Evolutionary conservation across 2,329 filamentous ascomycete species (phyloP).

Genomic region (Thermoascus crustaceus): DNA sequence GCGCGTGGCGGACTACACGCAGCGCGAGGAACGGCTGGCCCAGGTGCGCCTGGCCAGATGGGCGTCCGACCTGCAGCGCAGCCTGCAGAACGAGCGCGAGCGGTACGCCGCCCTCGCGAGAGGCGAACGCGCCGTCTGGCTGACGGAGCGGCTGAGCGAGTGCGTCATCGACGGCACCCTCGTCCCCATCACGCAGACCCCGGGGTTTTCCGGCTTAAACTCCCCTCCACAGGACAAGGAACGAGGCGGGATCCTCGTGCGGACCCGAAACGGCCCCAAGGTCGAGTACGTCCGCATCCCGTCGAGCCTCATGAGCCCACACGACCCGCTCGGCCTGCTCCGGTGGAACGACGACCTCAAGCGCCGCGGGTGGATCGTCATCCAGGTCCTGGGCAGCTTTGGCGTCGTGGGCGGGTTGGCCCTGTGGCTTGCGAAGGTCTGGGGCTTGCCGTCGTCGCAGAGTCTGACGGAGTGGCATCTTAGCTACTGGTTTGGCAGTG

Average conservation of each 20-base stretch:
- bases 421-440: slow-evolving; percentile 49
- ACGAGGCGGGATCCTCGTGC: slow-evolving; percentile 16
- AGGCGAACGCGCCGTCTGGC: slow-evolving; percentile 60
- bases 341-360: slow-evolving; percentile 59
- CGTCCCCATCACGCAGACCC: slow-evolving; percentile 42
- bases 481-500: slow-evolving; percentile 13
- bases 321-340: slow-evolving; percentile 74
- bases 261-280: slow-evolving; percentile 16
- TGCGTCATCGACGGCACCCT: slow-evolving; percentile 59
- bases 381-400: slow-evolving; percentile 67
- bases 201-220: slow-evolving; percentile 19
- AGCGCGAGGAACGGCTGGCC: slow-evolving; percentile 53
- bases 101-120: slow-evolving; percentile 57
- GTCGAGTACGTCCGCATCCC: slow-evolving; percentile 25
- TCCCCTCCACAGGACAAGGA: slow-evolving; percentile 18
- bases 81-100: slow-evolving; percentile 63
- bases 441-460: slow-evolving; percentile 28
- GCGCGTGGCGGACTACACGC: slow-evolving; percentile 51
- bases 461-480: slow-evolving; percentile 24
- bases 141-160: slow-evolving; percentile 58
- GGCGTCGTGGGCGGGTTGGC: slow-evolving; percentile 66
- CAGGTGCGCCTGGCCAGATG: slow-evolving; percentile 71
- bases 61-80: slow-evolving; percentile 72
- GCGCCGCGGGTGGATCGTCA: slow-evolving; percentile 55
- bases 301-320: slow-evolving; percentile 46